Base-by-base conservation (phyloP, 108 stramenopile genomes). In the Stephanodiscus minutulus region DNA sequence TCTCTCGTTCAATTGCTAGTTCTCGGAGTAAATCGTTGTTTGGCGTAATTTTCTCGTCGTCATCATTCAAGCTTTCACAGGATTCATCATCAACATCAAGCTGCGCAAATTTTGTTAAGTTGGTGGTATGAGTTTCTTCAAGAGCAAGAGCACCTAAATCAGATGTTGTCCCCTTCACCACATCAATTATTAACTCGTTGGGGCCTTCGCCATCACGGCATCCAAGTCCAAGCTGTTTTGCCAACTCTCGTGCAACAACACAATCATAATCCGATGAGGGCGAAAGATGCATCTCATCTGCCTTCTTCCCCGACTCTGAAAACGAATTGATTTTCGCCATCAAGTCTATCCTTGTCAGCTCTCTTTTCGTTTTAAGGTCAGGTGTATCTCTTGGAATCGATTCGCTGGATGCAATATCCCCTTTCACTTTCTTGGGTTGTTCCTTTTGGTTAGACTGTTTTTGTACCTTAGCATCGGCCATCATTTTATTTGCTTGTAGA, bases 1-100 rank as follows among this genome's bases (percentile, higher is more conserved):
- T 59, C 25, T 64, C 66, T 66, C 93, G 74, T 68, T 90, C 89
- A 22, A 71, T 69, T 11, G 93, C 93, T 22, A 94, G 66, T 59
- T 78, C 59, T 10, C 74, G 77, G 5, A 91, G 81, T 20, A 88
- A 36, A 37, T 68, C 65, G 44, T 77, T 82, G 37, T 39, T 62
- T 21, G 44, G 66, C 25, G 58, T 55, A 36, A 68, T 69, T 24
- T 67, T 72, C 13, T 82, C 72, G 27, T 69, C 75, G 7, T 53
- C 55, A 20, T 65, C 53, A 29, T 83, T 66, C 74, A 70, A 57
- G 46, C 48, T 58, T 35, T 61, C 64, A 48, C 80, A 85, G 35
- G 71, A 66, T 7, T 77, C 78, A 28, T 69, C 77, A 21, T 66
- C 71, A 15, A 70, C 59, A 70, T 55, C 39, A 37, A 77, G 47